Evolutionary conservation across 352 stramenopile genomes (phyloP).

Genomic region (Pythium guiyangense): DNA sequence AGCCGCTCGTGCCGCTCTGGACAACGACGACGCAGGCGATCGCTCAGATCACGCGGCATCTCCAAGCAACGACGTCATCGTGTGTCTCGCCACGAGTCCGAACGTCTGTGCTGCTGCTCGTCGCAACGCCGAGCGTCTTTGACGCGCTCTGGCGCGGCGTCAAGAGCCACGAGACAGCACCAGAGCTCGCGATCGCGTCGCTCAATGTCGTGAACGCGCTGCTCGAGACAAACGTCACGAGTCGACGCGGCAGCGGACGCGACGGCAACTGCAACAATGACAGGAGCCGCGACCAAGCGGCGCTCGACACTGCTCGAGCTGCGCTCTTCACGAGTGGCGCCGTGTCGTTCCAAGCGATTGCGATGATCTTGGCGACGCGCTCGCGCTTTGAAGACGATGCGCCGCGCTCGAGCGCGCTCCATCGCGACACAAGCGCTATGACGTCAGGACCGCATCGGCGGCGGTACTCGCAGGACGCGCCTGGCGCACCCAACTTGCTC

Average conservation of each 20-base stretch:
- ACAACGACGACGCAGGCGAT: slow-evolving; percentile 42
- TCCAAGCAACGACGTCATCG: slow-evolving; percentile 20
- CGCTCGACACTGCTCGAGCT: slow-evolving; percentile 25
- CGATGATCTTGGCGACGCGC: slow-evolving; percentile 19
- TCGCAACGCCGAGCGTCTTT: slow-evolving; percentile 32
- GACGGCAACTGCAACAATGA: not conserved
- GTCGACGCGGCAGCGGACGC: not conserved
- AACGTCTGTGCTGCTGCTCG: slow-evolving; percentile 27
- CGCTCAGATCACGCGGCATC: slow-evolving; percentile 48
- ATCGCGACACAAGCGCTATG: not conserved
- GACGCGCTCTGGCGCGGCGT: slow-evolving; percentile 38
- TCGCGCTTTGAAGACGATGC: slow-evolving; percentile 17
- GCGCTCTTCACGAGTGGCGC: slow-evolving; percentile 39
- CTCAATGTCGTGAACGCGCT: slow-evolving; percentile 65
- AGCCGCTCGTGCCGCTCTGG: slow-evolving; percentile 17
- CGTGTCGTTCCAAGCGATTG: slow-evolving; percentile 23
- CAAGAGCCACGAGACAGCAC: slow-evolving; percentile 2
- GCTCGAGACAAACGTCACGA: slow-evolving; percentile 40
- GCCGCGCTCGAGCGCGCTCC: not conserved
- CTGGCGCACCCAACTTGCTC: slow-evolving; percentile 24
- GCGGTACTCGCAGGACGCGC: slow-evolving; percentile 16
- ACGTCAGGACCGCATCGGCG: not conserved
- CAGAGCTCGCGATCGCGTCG: slow-evolving; percentile 39
- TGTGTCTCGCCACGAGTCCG: slow-evolving; percentile 24
- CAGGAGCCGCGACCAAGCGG: slow-evolving; percentile 16